phyloP scores from a whole-genome alignment of 345 rosid species.

The Citrus trifoliata region DNA sequence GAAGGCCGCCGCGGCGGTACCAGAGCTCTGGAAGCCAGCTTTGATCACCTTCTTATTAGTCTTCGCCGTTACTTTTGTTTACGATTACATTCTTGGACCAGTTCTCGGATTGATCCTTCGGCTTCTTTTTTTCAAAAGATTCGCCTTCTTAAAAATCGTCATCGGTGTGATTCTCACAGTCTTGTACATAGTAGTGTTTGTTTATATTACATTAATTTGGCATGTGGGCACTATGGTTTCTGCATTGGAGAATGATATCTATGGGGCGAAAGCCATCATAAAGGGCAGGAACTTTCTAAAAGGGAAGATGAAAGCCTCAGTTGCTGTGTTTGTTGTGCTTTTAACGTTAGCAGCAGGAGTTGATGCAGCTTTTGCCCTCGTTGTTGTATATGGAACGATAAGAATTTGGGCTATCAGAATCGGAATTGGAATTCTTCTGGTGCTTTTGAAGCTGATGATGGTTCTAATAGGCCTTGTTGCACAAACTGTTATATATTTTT shows the following conservation, averaged over 20 bases:
- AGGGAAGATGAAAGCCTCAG: constrained; percentile 34
- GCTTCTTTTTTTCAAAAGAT: not conserved
- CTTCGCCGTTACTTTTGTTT: constrained; percentile 20
- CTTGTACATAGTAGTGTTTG: constrained; percentile 25
- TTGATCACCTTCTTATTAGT: constrained; percentile 42
- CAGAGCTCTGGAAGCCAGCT: constrained; percentile 53
- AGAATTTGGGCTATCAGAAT: not conserved
- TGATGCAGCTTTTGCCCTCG: constrained; percentile 6
- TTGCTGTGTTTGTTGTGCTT: constrained; percentile 20
- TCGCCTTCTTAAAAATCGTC: not conserved
- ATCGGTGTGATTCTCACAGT: not conserved
- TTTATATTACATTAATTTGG: constrained; percentile 46
- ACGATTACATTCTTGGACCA: constrained; percentile 21
- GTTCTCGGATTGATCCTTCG: constrained; percentile 6
- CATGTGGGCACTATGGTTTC: constrained; percentile 51
- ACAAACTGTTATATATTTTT: constrained; percentile 52
- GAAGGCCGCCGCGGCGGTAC: constrained; percentile 36
- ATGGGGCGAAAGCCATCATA: constrained; percentile 41
- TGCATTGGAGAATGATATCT: constrained; percentile 35
- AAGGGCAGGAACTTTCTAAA: constrained; percentile 37
- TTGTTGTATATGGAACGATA: constrained; percentile 12
- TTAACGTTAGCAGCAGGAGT: constrained; percentile 8
- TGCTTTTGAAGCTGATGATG: constrained; percentile 26
- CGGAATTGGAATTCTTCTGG: constrained; percentile 25
- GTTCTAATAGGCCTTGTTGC: constrained; percentile 39